phyloP scores from a whole-genome alignment of 1,284 basidiomycete genomes.

The Austroboletus rostrupii region DNA sequence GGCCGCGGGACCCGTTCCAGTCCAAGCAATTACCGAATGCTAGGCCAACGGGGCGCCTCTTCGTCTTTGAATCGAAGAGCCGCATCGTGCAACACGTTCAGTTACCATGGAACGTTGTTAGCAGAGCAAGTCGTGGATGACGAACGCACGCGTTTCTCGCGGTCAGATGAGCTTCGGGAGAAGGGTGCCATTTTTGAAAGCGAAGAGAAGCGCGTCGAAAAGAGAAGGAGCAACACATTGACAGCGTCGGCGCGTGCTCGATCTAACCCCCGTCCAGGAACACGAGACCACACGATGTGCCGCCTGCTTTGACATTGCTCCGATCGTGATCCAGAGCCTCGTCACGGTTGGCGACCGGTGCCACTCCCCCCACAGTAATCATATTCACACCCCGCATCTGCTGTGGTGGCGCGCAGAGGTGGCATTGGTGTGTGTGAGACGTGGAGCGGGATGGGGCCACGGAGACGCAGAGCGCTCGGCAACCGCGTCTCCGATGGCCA shows the following conservation, averaged over 20 bases:
- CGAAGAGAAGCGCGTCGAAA: neutral
- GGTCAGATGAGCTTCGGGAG: neutral
- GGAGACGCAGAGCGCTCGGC: neutral
- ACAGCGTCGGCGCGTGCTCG: neutral
- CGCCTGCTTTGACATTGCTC: no score
- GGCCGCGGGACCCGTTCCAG: no score
- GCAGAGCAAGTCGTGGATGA: no score
- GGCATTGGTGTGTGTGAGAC: no score
- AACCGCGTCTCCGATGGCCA: neutral
- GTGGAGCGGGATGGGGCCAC: neutral
- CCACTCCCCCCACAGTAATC: no score
- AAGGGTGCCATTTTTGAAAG: neutral
- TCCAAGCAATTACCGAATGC: no score
- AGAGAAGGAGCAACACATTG: neutral
- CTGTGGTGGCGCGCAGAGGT: neutral
- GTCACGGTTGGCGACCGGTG: no score
- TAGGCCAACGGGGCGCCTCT: no score
- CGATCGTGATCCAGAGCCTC: no score
- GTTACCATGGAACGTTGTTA: no score
- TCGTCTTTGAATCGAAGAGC: no score
- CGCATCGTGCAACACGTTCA: no score
- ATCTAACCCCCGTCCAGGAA: neutral
- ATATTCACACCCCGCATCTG: neutral
- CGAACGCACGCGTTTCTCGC: neutral
- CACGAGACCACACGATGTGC: neutral